Evolutionary conservation across 2,329 filamentous ascomycete genomes (phyloP).

Genomic region (Cladosporium sp.): DNA sequence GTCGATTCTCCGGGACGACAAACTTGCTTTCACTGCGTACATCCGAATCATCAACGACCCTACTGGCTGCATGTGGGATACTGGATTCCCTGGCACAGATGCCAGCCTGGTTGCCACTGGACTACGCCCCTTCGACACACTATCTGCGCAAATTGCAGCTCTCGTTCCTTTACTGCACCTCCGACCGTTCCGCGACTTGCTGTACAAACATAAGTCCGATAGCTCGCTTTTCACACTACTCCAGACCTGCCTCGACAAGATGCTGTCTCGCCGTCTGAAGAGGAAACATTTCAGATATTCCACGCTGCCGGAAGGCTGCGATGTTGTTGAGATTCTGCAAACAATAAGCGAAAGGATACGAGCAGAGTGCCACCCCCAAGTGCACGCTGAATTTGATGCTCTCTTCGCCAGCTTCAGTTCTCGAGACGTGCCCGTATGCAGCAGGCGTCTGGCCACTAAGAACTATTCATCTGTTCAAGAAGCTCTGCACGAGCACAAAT

Average conservation of each 20-base stretch:
- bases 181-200: slow-evolving; percentile 59
- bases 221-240: slow-evolving; percentile 9
- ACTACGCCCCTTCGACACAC: slow-evolving; percentile 50
- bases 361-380: slow-evolving; percentile 24
- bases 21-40: slow-evolving; percentile 63
- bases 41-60: slow-evolving; percentile 63
- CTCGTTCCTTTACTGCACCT: slow-evolving; percentile 61
- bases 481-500: slow-evolving; percentile 41
- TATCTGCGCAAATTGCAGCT: slow-evolving; percentile 48
- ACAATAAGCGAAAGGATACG: slow-evolving; percentile 22
- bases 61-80: slow-evolving; percentile 62
- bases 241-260: slow-evolving; percentile 33
- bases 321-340: slow-evolving; percentile 32
- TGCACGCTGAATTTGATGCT: slow-evolving; percentile 25
- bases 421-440: slow-evolving; percentile 27
- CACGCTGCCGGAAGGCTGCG: slow-evolving; percentile 22
- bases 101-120: slow-evolving; percentile 58
- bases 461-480: slow-evolving; percentile 43
- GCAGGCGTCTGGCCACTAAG: slow-evolving; percentile 34
- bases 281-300: slow-evolving; percentile 15
- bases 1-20: slow-evolving; percentile 62
- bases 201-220: slow-evolving; percentile 46
- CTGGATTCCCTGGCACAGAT: slow-evolving; percentile 42
- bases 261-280: slow-evolving; percentile 26
- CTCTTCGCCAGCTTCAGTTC: slow-evolving; percentile 31